phyloP scores from a whole-genome alignment of 75 land plant genomes.

The Cunninghamia lanceolata region DNA sequence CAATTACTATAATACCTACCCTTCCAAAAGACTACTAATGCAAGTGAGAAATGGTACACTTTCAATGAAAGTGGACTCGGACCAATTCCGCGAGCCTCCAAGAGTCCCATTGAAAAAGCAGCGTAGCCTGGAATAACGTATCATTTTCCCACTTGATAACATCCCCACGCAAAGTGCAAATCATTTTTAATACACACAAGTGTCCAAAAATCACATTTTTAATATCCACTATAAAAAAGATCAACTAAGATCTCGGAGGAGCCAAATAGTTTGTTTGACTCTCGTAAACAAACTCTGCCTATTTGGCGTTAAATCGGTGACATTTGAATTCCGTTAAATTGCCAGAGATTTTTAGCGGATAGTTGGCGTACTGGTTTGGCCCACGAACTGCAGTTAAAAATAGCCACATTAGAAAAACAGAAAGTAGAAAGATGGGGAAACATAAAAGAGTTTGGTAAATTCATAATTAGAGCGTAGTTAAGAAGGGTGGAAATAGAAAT shows the following conservation, averaged over 20 bases:
- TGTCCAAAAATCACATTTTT: conserved; percentile 14
- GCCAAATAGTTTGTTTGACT: neutral
- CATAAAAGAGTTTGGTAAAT: neutral
- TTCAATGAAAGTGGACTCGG: too few species aligned
- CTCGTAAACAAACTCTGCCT: too few species aligned
- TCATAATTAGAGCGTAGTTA: neutral
- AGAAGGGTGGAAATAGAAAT: neutral
- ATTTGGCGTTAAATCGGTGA: neutral
- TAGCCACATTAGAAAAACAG: neutral
- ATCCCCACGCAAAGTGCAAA: too few species aligned
- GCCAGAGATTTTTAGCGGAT: neutral
- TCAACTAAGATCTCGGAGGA: neutral
- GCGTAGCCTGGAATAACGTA: too few species aligned
- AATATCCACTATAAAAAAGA: neutral
- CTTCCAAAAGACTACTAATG: too few species aligned
- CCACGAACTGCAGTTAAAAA: neutral
- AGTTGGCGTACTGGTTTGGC: too few species aligned
- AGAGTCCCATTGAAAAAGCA: neutral
- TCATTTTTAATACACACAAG: neutral
- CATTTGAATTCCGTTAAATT: neutral
- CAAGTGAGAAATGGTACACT: too few species aligned
- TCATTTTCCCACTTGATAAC: too few species aligned
- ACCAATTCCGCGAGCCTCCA: neutral
- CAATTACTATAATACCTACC: too few species aligned
- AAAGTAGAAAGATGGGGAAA: neutral